Evolutionary conservation across 2,329 filamentous ascomycete species (phyloP).

Genomic region (Neopestalotiopsis sp.): DNA sequence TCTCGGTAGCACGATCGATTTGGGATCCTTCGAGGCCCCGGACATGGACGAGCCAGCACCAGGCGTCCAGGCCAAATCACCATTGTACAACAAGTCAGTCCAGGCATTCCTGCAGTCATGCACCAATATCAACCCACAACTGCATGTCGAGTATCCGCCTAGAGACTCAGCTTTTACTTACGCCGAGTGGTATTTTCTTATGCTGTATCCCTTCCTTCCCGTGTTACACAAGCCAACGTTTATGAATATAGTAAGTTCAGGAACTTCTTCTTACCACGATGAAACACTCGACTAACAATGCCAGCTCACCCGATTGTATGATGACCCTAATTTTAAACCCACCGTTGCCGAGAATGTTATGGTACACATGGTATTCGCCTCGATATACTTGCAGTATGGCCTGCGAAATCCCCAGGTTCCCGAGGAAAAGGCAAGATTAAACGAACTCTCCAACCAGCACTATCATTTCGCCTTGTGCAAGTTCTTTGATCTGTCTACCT

Average conservation of each 20-base stretch:
- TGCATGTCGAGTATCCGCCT: conserved; percentile 65
- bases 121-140: conserved; percentile 63
- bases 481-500: conserved; percentile 68
- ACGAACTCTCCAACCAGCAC: conserved; percentile 74
- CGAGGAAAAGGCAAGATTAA: conserved; percentile 59
- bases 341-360: conserved; percentile 70
- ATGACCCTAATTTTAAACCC: conserved; percentile 68
- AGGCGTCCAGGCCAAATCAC: conserved; percentile 45
- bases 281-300: conserved; percentile 23
- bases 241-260: conserved; percentile 64
- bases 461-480: conserved; percentile 78
- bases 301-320: conserved; percentile 70
- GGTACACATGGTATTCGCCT: conserved; percentile 80
- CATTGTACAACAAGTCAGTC: conserved; percentile 74
- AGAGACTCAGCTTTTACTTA: conserved; percentile 71
- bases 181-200: conserved; percentile 77
- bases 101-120: conserved; percentile 71
- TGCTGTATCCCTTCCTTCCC: conserved; percentile 74
- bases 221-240: conserved; percentile 80
- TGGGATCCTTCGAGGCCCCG: conserved; percentile 71
- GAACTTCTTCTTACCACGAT: conserved; percentile 9
- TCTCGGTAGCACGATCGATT: conserved; percentile 80
- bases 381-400: conserved; percentile 80
- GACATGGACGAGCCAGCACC: conserved; percentile 68
- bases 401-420: conserved; percentile 67